Evolutionary conservation across 2,329 filamentous ascomycete species (phyloP).

Genomic region (Ophiostoma triangulosporum): DNA sequence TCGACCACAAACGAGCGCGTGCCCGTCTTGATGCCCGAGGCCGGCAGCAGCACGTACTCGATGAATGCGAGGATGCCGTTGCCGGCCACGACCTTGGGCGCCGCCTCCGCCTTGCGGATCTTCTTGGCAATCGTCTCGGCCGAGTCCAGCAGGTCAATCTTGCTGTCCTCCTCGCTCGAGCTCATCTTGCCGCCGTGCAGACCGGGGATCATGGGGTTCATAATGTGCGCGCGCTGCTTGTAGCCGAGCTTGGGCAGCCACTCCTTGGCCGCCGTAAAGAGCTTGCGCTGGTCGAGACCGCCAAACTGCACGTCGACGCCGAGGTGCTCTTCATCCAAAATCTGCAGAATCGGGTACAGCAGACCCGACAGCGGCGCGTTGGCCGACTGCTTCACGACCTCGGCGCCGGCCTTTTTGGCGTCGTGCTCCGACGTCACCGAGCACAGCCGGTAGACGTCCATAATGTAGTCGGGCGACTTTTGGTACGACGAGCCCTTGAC

Average conservation of each 20-base stretch:
- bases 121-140: slow-evolving; percentile 67
- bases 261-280: slow-evolving; percentile 76
- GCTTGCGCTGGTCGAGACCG: slow-evolving; percentile 71
- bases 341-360: slow-evolving; percentile 79
- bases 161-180: slow-evolving; percentile 62
- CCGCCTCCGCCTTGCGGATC: slow-evolving; percentile 70
- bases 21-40: slow-evolving; percentile 45
- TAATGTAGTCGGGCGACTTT: slow-evolving; percentile 56
- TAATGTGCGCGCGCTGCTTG: slow-evolving; percentile 48
- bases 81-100: slow-evolving; percentile 62
- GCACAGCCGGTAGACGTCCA: slow-evolving; percentile 74
- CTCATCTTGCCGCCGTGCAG: slow-evolving; percentile 79
- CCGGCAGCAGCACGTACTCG: slow-evolving; percentile 75
- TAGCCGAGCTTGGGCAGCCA: slow-evolving; percentile 78
- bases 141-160: slow-evolving; percentile 83
- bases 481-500: slow-evolving; percentile 80
- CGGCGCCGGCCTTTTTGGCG: slow-evolving; percentile 79
- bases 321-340: slow-evolving; percentile 80
- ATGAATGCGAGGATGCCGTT: slow-evolving; percentile 82
- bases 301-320: slow-evolving; percentile 82
- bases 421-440: slow-evolving; percentile 62
- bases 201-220: slow-evolving; percentile 71
- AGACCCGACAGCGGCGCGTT: slow-evolving; percentile 63
- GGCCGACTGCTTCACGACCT: slow-evolving; percentile 83
- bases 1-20: slow-evolving; percentile 54